Evolutionary conservation across 805 yeast genomes (phyloP).

Genomic region (Clavispora phyllophila): DNA sequence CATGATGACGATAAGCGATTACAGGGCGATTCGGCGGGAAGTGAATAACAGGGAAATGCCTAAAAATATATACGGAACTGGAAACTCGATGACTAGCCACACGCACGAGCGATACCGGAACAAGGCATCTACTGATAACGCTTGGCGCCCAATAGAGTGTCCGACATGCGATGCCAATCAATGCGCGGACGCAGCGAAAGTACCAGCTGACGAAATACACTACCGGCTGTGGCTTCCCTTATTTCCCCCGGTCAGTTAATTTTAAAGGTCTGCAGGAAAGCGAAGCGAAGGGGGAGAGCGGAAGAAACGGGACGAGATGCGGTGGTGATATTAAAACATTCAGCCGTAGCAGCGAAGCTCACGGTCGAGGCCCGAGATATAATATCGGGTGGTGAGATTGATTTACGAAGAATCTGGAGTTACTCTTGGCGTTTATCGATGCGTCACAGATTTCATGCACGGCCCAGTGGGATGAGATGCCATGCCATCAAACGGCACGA

Average conservation of each 20-base stretch:
- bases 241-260: no score
- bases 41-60: neutral
- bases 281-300: no score
- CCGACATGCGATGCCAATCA: neutral
- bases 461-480: neutral
- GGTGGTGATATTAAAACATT: no score
- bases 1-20: constrained; percentile 3
- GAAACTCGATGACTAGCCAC: neutral
- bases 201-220: neutral
- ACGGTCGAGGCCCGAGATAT: no score
- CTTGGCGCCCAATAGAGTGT: neutral
- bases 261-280: no score
- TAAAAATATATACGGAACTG: neutral
- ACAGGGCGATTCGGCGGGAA: no score
- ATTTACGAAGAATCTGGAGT: neutral
- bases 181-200: neutral
- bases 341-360: no score
- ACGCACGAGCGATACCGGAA: neutral
- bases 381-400: no score
- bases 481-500: neutral
- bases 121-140: neutral
- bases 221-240: no score
- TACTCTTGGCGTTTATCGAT: neutral
- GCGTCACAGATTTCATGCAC: neutral
- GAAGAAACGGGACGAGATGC: no score